Evolutionary conservation across 441 rosid genomes (phyloP).

Genomic region (Populus hybrid): DNA sequence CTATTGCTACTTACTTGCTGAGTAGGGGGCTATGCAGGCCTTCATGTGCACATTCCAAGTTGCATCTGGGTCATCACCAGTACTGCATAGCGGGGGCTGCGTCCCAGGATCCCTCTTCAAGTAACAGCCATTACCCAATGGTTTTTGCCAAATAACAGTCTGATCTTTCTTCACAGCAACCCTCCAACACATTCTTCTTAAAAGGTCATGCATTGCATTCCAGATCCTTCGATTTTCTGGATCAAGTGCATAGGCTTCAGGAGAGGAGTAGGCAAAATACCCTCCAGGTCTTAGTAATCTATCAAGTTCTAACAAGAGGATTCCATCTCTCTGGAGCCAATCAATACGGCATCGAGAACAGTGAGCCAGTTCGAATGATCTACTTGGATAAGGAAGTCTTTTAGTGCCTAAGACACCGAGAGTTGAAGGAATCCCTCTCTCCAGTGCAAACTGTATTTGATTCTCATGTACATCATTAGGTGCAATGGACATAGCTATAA

Average conservation of each 20-base stretch:
- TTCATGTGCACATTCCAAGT: constrained; percentile 86
- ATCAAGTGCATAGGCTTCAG: constrained; percentile 94
- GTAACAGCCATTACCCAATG: constrained; percentile 74
- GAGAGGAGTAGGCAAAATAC: constrained; percentile 90
- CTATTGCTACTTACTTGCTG: constrained; percentile 53
- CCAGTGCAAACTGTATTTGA: constrained; percentile 94
- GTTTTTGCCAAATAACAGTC: constrained; percentile 91
- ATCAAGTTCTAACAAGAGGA: constrained; percentile 85
- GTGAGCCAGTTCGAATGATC: constrained; percentile 93
- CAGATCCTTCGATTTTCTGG: constrained; percentile 74
- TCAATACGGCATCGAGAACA: constrained; percentile 96
- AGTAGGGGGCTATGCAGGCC: constrained; percentile 83
- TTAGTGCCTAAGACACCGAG: constrained; percentile 97
- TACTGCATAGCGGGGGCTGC: constrained; percentile 68
- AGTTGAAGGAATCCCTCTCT: constrained; percentile 90
- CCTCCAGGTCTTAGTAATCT: constrained; percentile 95
- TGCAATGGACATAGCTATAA: constrained; percentile 89
- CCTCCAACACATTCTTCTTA: constrained; percentile 93
- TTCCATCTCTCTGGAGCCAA: constrained; percentile 97
- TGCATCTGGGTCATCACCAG: constrained; percentile 77
- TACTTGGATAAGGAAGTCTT: constrained; percentile 93
- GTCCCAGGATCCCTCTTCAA: constrained; percentile 64
- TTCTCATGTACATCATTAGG: constrained; percentile 97
- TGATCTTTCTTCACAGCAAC: constrained; percentile 71
- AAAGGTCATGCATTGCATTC: constrained; percentile 75